A percentile compares a stretch with the other conserved stretches of the same genome.
Conservation (phyloP, 192 early-diverging fungal genomes). For the Coemansia sp. region DNA sequence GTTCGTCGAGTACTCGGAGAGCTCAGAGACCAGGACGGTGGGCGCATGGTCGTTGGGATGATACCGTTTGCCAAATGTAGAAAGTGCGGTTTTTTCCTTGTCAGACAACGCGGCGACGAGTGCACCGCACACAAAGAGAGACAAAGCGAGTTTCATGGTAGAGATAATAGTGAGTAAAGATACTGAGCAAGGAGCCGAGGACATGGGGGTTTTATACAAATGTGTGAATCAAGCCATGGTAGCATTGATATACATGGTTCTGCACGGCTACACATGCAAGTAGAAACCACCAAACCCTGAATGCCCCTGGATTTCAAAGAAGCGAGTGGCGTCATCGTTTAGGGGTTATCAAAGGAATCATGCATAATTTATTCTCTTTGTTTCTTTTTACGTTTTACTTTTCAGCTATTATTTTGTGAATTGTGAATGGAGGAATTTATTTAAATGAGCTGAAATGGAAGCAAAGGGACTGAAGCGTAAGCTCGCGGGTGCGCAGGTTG, state of each 20-base stretch:
- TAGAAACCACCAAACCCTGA: no score
- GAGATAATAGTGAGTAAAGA: neutral
- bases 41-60: slow-evolving; percentile 21
- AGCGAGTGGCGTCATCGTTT: no score
- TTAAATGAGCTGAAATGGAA: neutral
- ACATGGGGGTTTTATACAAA: no score
- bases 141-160: slow-evolving; percentile 1
- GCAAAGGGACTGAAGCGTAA: neutral
- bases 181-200: neutral
- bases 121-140: neutral
- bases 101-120: slow-evolving; percentile 17
- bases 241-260: no score
- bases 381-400: no score
- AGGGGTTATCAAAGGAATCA: no score
- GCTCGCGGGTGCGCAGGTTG: neutral
- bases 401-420: no score
- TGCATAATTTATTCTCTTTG: no score
- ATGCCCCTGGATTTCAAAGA: no score
- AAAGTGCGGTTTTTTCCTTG: slow-evolving; percentile 26
- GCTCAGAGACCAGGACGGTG: slow-evolving; percentile 10
- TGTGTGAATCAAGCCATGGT: no score
- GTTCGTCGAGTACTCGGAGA: slow-evolving; percentile 25
- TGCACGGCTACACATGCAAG: no score
- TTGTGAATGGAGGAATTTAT: neutral
- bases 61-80: slow-evolving; percentile 6